Conservation (phyloP, 345 rosid species). For the Boechera divaricarpa region DNA sequence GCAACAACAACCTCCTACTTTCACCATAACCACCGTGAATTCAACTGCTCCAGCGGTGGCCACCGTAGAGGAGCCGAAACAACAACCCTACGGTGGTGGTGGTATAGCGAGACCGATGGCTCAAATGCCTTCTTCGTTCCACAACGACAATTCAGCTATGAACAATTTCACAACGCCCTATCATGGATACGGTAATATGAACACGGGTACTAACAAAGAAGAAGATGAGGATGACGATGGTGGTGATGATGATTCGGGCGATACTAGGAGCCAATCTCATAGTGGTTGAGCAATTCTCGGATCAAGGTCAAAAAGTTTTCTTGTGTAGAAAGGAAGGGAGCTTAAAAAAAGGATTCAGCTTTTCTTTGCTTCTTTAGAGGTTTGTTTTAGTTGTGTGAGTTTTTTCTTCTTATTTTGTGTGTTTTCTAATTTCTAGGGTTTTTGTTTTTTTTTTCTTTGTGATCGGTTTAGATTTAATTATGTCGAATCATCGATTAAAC, state of each 20-base stretch:
- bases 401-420: neutral
- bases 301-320: constrained; percentile 17
- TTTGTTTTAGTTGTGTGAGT: constrained; percentile 23
- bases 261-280: constrained; percentile 53
- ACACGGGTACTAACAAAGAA: constrained; percentile 30
- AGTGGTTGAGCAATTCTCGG: constrained; percentile 40
- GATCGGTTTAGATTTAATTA: constrained; percentile 30
- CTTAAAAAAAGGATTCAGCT: constrained; percentile 23
- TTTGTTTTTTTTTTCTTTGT: constrained; percentile 18
- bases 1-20: constrained; percentile 37
- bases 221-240: constrained; percentile 45
- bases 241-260: constrained; percentile 59
- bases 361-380: constrained; percentile 27
- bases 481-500: constrained; percentile 25
- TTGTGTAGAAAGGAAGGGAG: constrained; percentile 38
- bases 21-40: constrained; percentile 49
- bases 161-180: constrained; percentile 43
- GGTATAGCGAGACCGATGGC: constrained; percentile 55
- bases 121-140: constrained; percentile 46
- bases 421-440: constrained; percentile 25
- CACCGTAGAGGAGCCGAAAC: constrained; percentile 41
- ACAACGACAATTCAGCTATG: constrained; percentile 47
- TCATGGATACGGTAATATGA: constrained; percentile 51
- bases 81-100: constrained; percentile 31
- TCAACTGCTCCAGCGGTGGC: constrained; percentile 48